Evolutionary conservation across 306 rosid species (phyloP).

Genomic region (Calophaca sinica): DNA sequence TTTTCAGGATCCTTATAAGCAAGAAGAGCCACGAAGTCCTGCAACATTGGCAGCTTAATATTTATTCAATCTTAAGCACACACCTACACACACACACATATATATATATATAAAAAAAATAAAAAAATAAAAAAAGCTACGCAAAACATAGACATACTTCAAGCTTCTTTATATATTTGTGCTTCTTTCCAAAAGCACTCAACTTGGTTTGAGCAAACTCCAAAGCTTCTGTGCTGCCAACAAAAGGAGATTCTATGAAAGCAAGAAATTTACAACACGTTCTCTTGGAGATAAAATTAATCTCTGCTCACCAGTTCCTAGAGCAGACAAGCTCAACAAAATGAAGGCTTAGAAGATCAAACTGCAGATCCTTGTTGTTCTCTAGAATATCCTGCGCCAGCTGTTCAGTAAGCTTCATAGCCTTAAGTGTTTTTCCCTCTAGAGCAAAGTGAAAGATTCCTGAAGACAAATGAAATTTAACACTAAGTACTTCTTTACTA

Average conservation of each 20-base stretch:
- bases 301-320: constrained; percentile 70
- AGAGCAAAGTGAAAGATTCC: constrained; percentile 71
- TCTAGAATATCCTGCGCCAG: constrained; percentile 69
- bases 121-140: too few species aligned
- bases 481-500: constrained; percentile 33
- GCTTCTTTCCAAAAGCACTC: constrained; percentile 80
- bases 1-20: constrained; percentile 89
- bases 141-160: constrained; percentile 54
- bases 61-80: background rate
- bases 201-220: constrained; percentile 82
- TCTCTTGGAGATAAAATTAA: constrained; percentile 34
- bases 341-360: constrained; percentile 89
- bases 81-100: background rate
- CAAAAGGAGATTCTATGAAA: constrained; percentile 47
- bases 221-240: constrained; percentile 97
- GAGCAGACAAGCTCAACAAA: constrained; percentile 80
- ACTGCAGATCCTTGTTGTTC: constrained; percentile 75
- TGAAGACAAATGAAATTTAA: constrained; percentile 46
- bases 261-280: constrained; percentile 23
- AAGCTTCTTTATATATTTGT: constrained; percentile 63
- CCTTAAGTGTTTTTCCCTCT: constrained; percentile 84
- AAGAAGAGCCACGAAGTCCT: constrained; percentile 86
- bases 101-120: too few species aligned
- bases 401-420: constrained; percentile 80
- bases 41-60: constrained; percentile 38